phyloP scores from a whole-genome alignment of 768 basidiomycete genomes.

The Neoboletus subvelutipes region DNA sequence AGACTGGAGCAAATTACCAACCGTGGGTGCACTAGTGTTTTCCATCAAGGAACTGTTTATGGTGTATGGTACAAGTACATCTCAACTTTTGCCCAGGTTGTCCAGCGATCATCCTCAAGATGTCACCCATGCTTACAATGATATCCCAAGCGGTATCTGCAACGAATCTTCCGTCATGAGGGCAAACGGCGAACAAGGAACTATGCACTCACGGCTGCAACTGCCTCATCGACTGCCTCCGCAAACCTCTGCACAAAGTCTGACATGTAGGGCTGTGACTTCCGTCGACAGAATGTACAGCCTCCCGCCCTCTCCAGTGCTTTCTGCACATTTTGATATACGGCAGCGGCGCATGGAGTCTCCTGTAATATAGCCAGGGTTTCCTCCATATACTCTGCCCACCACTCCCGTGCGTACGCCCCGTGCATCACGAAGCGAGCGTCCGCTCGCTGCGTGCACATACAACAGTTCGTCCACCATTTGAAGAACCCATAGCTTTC shows the following conservation, averaged over 20 bases:
- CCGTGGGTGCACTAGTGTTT: not conserved
- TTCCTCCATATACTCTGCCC: slow-evolving; percentile 33
- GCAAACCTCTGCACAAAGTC: slow-evolving; percentile 26
- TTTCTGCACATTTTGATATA: slow-evolving; percentile 13
- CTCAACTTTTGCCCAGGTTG: not conserved
- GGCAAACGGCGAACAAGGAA: not conserved
- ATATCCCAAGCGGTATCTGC: slow-evolving; percentile 24
- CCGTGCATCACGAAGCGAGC: slow-evolving; percentile 26
- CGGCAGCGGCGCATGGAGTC: slow-evolving; percentile 24
- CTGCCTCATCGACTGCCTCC: slow-evolving; percentile 18
- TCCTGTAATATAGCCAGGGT: slow-evolving; percentile 19
- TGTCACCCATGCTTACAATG: slow-evolving; percentile 5
- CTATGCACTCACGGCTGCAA: slow-evolving; percentile 19
- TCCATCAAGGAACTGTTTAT: not conserved
- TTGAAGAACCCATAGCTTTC: slow-evolving; percentile 25
- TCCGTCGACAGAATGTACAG: slow-evolving; percentile 23
- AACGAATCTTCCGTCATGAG: not conserved
- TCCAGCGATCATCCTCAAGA: not conserved
- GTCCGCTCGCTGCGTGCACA: slow-evolving; percentile 22
- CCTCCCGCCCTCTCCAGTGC: slow-evolving; percentile 18
- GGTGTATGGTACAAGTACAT: not conserved
- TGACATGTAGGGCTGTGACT: slow-evolving; percentile 17
- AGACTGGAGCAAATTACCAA: not conserved
- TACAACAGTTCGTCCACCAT: slow-evolving; percentile 32
- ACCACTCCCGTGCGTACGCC: slow-evolving; percentile 31